These are phyloP conservation scores for Hypomontagnella monticulosa DNA, from an alignment of 495 filamentous ascomycete genomes.

Conservation along the genomic window DNA sequence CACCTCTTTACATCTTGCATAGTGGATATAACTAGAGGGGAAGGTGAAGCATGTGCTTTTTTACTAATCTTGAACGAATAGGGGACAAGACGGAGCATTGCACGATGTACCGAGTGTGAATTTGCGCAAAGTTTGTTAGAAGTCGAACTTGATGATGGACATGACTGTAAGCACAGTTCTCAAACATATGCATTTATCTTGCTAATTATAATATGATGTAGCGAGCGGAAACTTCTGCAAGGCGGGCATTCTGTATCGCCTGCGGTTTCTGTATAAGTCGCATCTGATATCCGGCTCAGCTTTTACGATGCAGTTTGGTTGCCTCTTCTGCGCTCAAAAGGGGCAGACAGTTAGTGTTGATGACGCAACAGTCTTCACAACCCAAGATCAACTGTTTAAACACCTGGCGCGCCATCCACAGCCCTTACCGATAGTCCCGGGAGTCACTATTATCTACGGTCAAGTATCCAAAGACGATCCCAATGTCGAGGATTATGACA, in stretches of 20 bases:
- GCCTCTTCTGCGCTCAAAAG: constrained; percentile 50
- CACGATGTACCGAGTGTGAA: constrained; percentile 46
- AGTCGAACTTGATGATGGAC: constrained; percentile 41
- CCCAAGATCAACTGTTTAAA: constrained; percentile 45
- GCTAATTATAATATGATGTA: constrained; percentile 16
- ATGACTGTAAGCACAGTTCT: constrained; percentile 39
- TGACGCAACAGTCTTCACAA: constrained; percentile 53
- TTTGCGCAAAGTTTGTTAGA: constrained; percentile 49
- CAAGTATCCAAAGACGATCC: constrained; percentile 29
- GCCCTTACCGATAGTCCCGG: constrained; percentile 50
- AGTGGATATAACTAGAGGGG: too few relatives aligned
- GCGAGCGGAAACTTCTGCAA: constrained; percentile 41
- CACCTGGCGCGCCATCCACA: constrained; percentile 51
- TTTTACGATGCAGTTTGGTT: constrained; percentile 46
- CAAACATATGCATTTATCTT: background rate
- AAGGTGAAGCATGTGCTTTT: too few relatives aligned
- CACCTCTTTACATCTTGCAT: too few relatives aligned
- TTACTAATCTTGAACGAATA: constrained; percentile 16
- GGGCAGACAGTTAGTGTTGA: constrained; percentile 42
- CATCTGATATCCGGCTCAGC: constrained; percentile 42
- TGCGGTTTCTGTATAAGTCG: constrained; percentile 52
- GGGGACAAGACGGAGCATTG: constrained; percentile 39
- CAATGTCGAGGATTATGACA: constrained; percentile 49
- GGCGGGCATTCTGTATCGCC: constrained; percentile 43
- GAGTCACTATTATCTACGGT: constrained; percentile 52